Conservation (phyloP, 106 monocot species). For the Allium cepa region DNA sequence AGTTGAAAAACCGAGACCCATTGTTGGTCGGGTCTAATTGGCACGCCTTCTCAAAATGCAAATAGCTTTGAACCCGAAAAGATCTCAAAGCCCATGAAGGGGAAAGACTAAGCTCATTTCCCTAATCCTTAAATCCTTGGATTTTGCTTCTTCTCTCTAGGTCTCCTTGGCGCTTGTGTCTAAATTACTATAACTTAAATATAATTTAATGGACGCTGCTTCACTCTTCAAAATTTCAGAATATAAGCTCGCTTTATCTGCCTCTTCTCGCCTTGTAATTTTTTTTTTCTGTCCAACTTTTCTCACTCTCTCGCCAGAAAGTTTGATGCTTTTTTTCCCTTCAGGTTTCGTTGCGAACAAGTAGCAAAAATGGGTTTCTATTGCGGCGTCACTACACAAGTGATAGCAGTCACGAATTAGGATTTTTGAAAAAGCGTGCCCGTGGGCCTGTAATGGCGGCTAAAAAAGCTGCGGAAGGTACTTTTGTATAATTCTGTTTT, state of each 20-base stretch:
- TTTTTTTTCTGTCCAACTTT: no score
- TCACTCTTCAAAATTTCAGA: slow-evolving; percentile 34
- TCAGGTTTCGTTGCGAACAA: slow-evolving; percentile 18
- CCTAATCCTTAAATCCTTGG: neutral
- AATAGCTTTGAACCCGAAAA: no score
- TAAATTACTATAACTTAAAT: no score
- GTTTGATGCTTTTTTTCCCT: neutral
- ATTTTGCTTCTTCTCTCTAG: neutral
- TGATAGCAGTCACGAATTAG: slow-evolving; percentile 10
- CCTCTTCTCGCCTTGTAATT: slow-evolving; percentile 23
- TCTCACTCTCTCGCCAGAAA: neutral
- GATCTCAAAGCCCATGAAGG: no score
- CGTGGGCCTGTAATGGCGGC: slow-evolving; percentile 78
- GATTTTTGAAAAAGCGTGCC: slow-evolving; percentile 48
- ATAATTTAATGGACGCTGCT: slow-evolving; percentile 35
- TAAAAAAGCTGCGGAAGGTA: slow-evolving; percentile 77
- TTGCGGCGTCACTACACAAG: slow-evolving; percentile 14
- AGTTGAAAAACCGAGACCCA: no score
- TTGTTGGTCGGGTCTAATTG: no score
- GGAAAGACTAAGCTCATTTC: no score
- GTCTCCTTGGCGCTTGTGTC: neutral
- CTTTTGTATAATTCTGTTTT: no score
- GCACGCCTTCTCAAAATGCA: no score
- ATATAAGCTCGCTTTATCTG: slow-evolving; percentile 24
- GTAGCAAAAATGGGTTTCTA: slow-evolving; percentile 9